phyloP scores from a whole-genome alignment of 441 rosid species.

The Melastoma candidum region DNA sequence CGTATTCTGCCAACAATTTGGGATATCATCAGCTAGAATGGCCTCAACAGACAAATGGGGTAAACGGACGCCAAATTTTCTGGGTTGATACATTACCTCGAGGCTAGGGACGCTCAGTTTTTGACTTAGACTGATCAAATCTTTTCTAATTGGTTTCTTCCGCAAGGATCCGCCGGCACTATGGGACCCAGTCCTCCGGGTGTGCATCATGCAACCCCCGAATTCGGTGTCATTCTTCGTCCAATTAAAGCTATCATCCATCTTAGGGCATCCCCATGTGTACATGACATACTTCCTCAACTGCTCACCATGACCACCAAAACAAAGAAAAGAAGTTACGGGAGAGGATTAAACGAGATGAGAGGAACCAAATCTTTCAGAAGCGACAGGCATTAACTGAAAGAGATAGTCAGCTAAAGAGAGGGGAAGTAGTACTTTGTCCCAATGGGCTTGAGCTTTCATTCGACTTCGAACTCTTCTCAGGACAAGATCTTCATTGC shows the following conservation, averaged over 20 bases:
- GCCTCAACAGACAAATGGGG: neutral
- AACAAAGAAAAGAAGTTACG: constrained; percentile 11
- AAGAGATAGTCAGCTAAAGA: constrained; percentile 3
- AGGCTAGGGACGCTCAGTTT: constrained; percentile 32
- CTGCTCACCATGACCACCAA: constrained; percentile 27
- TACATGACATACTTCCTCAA: constrained; percentile 86
- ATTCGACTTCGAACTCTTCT: constrained; percentile 51
- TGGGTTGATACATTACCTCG: constrained; percentile 31
- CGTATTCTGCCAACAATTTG: constrained; percentile 25
- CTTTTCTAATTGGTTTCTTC: constrained; percentile 17
- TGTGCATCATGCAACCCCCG: constrained; percentile 27
- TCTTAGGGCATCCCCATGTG: constrained; percentile 55
- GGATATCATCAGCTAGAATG: neutral
- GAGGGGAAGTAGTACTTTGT: constrained; percentile 47
- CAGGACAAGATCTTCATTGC: constrained; percentile 70
- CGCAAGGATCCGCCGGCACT: constrained; percentile 27
- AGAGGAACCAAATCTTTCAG: neutral
- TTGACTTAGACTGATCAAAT: constrained; percentile 26
- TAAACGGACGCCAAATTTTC: constrained; percentile 1
- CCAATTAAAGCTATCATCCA: constrained; percentile 32
- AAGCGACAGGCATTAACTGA: no score
- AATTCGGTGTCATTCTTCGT: constrained; percentile 23
- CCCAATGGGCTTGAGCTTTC: constrained; percentile 81
- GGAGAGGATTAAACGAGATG: constrained; percentile 7
- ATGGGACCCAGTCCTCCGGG: constrained; percentile 27